Base-by-base conservation (phyloP, 352 stramenopile species). In the Globisporangium apiculatum region DNA sequence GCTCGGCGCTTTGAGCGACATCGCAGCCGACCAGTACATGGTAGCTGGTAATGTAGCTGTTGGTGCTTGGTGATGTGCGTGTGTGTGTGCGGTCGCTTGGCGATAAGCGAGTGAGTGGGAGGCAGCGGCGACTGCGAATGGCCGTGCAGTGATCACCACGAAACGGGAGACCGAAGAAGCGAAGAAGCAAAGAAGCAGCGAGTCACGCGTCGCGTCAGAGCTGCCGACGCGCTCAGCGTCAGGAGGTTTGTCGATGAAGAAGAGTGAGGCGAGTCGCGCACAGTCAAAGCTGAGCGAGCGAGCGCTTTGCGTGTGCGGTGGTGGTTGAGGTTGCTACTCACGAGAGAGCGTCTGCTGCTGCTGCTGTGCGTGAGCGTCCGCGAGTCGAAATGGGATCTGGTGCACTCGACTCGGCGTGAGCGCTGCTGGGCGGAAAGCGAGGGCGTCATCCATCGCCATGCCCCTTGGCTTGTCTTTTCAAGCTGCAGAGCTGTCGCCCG, bases 1-100 rank as follows among this genome's bases (percentile, higher is more conserved):
- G 15, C 40, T 17, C 9, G 66, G 66, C 48, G 74, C 72, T 60
- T 82, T 83, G 55, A 91, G 78, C 48, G 83, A 75, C 55, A 91
- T 56, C 38, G 78, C 71, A 2, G 80, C 80, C 8, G 78, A 91
- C 80, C 80, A 91, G 62, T 87, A 86, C 80, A 91, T 91, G 42
- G 9, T 62, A 45, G 42, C 1, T 43, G 43, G 41, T 40, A 8
- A 51, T 43, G 51, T 36, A 46, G 51, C 41, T 47, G 45, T 57
- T 36, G 52, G 24, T 57, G 18, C 43, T 57, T 49, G 52, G 38
- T 49, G 42, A 40, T 55, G 17, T 17, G 18, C 15, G 17, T 46
- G 6, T 17, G 4, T 5, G 38, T 36, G n/a, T 12, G 45, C 24
- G 24, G 24, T 31, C 24, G 24, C 24, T 31, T 31, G 24, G 3